Evolutionary conservation across 192 early-diverging fungal genomes (phyloP).

Genomic region (Coemansia sp.): DNA sequence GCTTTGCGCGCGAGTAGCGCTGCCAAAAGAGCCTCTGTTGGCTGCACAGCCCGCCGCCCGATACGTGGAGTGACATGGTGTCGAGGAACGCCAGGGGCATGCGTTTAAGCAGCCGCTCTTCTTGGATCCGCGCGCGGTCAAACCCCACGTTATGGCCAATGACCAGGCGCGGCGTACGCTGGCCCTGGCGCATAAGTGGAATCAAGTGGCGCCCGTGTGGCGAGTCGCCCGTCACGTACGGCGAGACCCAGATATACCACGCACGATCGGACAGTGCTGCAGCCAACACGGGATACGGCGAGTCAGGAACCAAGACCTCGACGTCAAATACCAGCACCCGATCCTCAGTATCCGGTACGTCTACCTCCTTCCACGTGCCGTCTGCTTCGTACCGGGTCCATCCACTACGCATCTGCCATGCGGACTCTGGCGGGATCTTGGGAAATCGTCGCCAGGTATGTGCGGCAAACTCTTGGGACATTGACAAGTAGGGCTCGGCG

Average conservation of each 20-base stretch:
- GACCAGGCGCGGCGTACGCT: slow-evolving; percentile 56
- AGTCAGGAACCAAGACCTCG: slow-evolving; percentile 72
- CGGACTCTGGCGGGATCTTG: slow-evolving; percentile 37
- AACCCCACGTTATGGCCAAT: slow-evolving; percentile 95
- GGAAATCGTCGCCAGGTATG: slow-evolving; percentile 31
- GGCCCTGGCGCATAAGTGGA: slow-evolving; percentile 59
- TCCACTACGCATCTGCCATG: slow-evolving; percentile 65
- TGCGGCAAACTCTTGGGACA: slow-evolving; percentile 58
- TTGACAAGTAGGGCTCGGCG: slow-evolving; percentile 59
- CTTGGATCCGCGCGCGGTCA: slow-evolving; percentile 85
- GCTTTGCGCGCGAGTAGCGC: slow-evolving; percentile 63
- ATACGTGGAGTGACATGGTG: slow-evolving; percentile 93
- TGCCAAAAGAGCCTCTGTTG: slow-evolving; percentile 88
- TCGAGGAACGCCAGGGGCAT: slow-evolving; percentile 75
- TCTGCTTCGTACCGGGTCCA: slow-evolving; percentile 82
- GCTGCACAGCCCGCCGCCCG: slow-evolving; percentile 84
- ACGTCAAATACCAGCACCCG: slow-evolving; percentile 84
- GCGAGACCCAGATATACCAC: slow-evolving; percentile 96
- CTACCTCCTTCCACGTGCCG: slow-evolving; percentile 44
- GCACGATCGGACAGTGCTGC: slow-evolving; percentile 68
- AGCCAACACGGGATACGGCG: slow-evolving; percentile 82
- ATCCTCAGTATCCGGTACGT: slow-evolving; percentile 58
- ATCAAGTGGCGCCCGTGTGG: slow-evolving; percentile 62
- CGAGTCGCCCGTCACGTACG: slow-evolving; percentile 64
- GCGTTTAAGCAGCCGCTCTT: slow-evolving; percentile 76